Evolutionary conservation across 2,329 filamentous ascomycete genomes (phyloP).

Genomic region (Fusarium anguioides): DNA sequence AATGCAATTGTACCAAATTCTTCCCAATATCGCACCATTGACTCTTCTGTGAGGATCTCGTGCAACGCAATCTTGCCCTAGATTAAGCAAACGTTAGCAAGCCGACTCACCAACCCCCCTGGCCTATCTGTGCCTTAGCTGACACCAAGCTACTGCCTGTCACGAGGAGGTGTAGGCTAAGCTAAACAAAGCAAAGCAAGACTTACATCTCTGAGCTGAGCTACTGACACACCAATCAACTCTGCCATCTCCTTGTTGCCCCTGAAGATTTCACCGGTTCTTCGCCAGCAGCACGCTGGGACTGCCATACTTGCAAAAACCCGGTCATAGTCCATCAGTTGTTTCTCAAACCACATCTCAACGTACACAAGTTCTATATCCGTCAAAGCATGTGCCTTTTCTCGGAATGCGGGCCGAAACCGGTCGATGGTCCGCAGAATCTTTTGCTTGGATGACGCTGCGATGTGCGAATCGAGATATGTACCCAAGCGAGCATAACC

Average conservation of each 20-base stretch:
- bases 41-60: conserved; percentile 95
- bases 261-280: conserved; percentile 96
- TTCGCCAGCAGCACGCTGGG: conserved; percentile 95
- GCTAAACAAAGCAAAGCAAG: too few species aligned
- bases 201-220: conserved; percentile 88
- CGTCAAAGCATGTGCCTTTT: conserved; percentile 90
- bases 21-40: conserved; percentile 97
- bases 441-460: conserved; percentile 84
- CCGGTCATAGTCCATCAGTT: conserved; percentile 96
- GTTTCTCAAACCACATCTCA: conserved; percentile 99
- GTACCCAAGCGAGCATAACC: conserved; percentile 89
- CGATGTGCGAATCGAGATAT: conserved; percentile 92
- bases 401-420: conserved; percentile 94
- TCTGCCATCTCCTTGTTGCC: conserved; percentile 99
- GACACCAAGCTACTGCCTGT: conserved; percentile 1
- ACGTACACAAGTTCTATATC: conserved; percentile 95
- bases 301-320: conserved; percentile 99
- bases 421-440: conserved; percentile 91
- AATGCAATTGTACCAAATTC: conserved; percentile 99
- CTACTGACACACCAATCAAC: conserved; percentile 91
- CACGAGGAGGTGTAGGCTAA: conserved; percentile 14
- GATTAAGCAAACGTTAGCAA: conserved; percentile 32
- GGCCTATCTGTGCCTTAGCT: conserved; percentile 3
- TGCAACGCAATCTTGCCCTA: conserved; percentile 95
- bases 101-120: not conserved